Evolutionary conservation across 306 rosid species (phyloP), one percentile per base, ranked within the genome.

Genomic region (Senna siamea): DNA sequence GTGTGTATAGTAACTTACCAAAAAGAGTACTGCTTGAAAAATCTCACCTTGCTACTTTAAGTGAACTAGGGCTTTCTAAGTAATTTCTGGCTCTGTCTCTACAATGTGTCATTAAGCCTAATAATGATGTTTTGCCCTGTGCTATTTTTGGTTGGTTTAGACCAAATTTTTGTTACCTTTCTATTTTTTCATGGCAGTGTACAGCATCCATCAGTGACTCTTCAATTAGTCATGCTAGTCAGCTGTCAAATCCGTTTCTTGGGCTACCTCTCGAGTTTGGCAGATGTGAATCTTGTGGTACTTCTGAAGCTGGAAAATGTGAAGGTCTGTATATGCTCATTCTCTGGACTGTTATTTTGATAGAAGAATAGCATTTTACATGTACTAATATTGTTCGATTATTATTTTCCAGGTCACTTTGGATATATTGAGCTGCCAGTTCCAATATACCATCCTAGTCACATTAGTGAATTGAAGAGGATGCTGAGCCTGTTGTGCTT

Each of bases 201-300:
- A 85, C 83, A 17, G 92, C 98, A 66, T 92, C 98, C 3, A 78
- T 91, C 17, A 93, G 88, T 50, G 94, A 84, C 28, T 86, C 92
- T 28, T 51, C 93, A 8, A 89, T 93, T 52, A 85, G 90, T 73
- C 98, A 93, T 66, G 89, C 91, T 13, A 93, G 91, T 71, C 98
- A 93, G 80, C 92, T 91, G 6, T 79, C 90, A 26, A 93, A 93
- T 78, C 97, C 99, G 4, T 94, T 89, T 76, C 97, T 94, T 74
- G 99, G 99, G 37, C 79, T 94, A 8, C 98, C 98, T 1, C 92
- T 93, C 2, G 98, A 93, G 77, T 86, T 76, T 72, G 98, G 98
- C 1, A 84, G 86, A 65, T 93, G 98, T 77, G 99, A 94, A 77
- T 88, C 98, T 30, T 91, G 99, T 86, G 99, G 98, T 17, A 84